A percentile compares a stretch with the other conserved stretches of the same genome.
Evolutionary conservation across 129 eudicot genomes (phyloP).

Genomic region (Scalesia atractyloides): DNA sequence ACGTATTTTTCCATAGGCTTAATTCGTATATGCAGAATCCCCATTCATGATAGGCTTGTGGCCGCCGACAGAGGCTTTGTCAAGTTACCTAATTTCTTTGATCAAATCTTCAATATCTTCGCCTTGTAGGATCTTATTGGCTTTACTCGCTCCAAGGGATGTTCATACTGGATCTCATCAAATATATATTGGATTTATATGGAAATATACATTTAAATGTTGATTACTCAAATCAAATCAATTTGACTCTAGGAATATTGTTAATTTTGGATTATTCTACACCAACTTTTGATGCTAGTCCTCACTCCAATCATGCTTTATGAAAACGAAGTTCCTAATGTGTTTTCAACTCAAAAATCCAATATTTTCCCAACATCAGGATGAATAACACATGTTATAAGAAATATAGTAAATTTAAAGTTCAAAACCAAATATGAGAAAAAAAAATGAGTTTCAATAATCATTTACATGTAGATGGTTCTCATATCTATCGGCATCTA

Average conservation of each 20-base stretch:
- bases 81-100: not conserved
- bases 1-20: not conserved
- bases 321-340: not conserved
- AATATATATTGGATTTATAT: not conserved
- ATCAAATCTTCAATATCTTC: not conserved
- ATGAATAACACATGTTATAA: not conserved
- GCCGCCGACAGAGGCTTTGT: not conserved
- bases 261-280: not conserved
- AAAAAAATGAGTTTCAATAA: not conserved
- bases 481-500: not conserved
- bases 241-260: conserved; percentile 7
- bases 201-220: conserved; percentile 2
- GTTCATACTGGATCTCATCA: not conserved
- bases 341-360: not conserved
- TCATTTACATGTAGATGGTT: not conserved
- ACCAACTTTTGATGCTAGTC: not conserved
- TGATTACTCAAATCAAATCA: conserved; percentile 12
- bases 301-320: not conserved
- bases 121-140: not conserved
- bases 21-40: not conserved
- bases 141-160: not conserved
- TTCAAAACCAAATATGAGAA: not conserved
- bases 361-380: not conserved
- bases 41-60: not conserved
- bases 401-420: not conserved